phyloP scores from a whole-genome alignment of 768 basidiomycete genomes.

The Xanthoconium stramineum region DNA sequence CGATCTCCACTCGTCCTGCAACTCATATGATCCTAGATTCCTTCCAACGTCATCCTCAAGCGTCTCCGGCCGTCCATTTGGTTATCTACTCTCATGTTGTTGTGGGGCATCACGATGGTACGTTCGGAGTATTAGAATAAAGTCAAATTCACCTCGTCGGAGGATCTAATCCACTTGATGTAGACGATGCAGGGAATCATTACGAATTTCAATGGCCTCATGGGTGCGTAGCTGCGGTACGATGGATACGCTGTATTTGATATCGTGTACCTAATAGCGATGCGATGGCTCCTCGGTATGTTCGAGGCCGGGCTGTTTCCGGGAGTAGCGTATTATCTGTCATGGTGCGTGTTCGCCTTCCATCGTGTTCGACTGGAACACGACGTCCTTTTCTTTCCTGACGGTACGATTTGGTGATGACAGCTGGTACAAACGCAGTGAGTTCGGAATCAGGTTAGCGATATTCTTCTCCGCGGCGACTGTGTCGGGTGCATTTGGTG shows the following conservation, averaged over 20 bases:
- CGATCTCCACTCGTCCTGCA: background rate
- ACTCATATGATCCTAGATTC: constrained; percentile 37
- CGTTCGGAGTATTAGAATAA: background rate
- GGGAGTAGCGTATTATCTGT: constrained; percentile 67
- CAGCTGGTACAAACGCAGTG: constrained; percentile 66
- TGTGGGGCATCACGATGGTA: constrained; percentile 79
- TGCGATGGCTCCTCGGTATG: constrained; percentile 69
- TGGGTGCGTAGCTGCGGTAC: constrained; percentile 44
- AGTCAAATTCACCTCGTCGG: background rate
- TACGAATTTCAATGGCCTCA: constrained; percentile 62
- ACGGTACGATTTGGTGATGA: constrained; percentile 25
- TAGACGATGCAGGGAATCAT: constrained; percentile 74
- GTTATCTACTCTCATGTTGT: constrained; percentile 69
- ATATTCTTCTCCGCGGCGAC: constrained; percentile 79
- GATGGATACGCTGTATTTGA: background rate
- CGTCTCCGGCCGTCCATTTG: constrained; percentile 74
- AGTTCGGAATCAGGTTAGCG: constrained; percentile 65
- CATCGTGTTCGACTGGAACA: too few species aligned
- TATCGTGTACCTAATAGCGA: constrained; percentile 36
- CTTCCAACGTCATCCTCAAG: constrained; percentile 71
- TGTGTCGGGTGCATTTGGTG: constrained; percentile 79
- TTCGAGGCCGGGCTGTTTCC: constrained; percentile 53
- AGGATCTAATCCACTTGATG: background rate
- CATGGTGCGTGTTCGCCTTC: constrained; percentile 47
- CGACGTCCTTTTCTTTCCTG: too few species aligned